Base-by-base conservation (phyloP, 805 yeast genomes). In the Starmerella sp. region DNA sequence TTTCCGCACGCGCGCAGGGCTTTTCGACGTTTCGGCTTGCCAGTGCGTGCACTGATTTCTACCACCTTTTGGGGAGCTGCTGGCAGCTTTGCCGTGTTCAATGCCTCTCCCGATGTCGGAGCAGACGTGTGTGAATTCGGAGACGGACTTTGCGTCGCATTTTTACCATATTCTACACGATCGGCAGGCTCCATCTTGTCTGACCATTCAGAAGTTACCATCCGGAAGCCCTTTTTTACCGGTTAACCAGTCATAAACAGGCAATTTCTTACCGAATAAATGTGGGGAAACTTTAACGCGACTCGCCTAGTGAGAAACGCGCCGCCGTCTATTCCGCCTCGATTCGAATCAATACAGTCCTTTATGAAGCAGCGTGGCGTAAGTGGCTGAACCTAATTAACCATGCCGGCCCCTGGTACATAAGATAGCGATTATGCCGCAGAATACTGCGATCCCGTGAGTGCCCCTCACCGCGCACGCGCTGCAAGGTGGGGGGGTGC, bases 1-100 rank as follows among this genome's bases (percentile, higher is more conserved):
- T 90, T 93, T 42, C 80, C 79, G 63, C 98, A 91, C 5, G 98
- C 97, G 54, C 95, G 75, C 7, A 82, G 75, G 0, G 93, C 90
- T 66, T 90, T 90, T 63, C 77, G 77, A 43, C 82, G 75, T 32
- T 72, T 69, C 17, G 74, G 71, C 44, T 66, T 62, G 14, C 73
- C 74, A 0, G 74, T 71, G 41, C 73, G 62, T 9, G 56, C 53
- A 34, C 59, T 54, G 14, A 60, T 56, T 13, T 53, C 57, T 9
- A 55, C 57, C 5, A 58, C 52, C 53, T 54, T 53, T 10, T n/a
- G n/a, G 4, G 17, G 8, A 3, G 22, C 51, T 13, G 31, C 22
- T 17, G 10, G 17, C 17, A 30, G 17, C 13, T 36, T 10, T 6
- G 37, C n/a, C 29, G 30, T 6, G n/a, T 15, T n/a, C 17, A 13